A percentile compares a stretch with the other conserved stretches of the same genome.
These are phyloP conservation scores for Backusella macrospora DNA, from an alignment of 192 early-diverging fungal genomes.

Conservation along the genomic window DNA sequence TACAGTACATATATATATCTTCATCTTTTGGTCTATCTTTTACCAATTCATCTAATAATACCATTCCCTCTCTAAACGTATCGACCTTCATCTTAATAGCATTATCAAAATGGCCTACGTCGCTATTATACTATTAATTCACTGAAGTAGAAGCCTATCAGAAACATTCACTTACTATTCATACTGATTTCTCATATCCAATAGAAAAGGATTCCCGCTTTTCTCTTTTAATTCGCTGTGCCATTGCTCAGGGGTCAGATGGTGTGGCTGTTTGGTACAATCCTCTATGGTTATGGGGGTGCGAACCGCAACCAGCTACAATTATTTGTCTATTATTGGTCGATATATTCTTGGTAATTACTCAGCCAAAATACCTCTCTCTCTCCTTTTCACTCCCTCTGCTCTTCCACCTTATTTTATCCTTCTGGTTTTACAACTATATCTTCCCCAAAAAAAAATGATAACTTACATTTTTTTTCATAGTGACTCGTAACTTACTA, in stretches of 20 bases:
- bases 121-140: conserved; percentile 32
- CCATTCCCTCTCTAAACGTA: conserved; percentile 73
- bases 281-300: conserved; percentile 45
- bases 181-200: conserved; percentile 83
- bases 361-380: background rate
- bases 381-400: background rate
- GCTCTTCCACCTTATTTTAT: background rate
- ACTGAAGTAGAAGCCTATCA: background rate
- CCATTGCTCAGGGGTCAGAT: conserved; percentile 68
- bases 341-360: background rate
- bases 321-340: background rate
- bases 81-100: conserved; percentile 69
- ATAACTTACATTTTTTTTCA: conserved; percentile 50
- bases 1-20: conserved; percentile 82
- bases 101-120: conserved; percentile 70
- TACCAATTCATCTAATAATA: conserved; percentile 56
- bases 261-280: conserved; percentile 60
- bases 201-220: conserved; percentile 46
- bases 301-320: conserved; percentile 47
- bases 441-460: background rate
- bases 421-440: background rate
- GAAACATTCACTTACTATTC: conserved; percentile 52
- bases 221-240: conserved; percentile 53
- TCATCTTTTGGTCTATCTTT: conserved; percentile 49
- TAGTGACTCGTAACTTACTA: conserved; percentile 63